Conservation (phyloP, 352 stramenopile genomes). For the Pseudoperonospora humuli region DNA sequence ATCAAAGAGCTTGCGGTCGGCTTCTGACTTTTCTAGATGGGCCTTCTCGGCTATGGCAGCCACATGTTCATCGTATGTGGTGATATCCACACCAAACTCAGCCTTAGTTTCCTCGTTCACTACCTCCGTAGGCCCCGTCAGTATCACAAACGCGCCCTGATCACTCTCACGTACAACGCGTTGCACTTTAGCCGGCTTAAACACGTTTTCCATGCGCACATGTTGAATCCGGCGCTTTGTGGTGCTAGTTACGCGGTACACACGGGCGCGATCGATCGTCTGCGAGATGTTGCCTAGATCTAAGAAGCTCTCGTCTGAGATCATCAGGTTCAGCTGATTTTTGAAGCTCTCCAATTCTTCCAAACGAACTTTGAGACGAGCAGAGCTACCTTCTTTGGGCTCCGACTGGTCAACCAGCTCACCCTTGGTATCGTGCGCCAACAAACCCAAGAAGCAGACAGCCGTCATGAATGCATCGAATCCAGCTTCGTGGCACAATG, state of each 20-base stretch:
- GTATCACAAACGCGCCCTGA: slow-evolving; percentile 52
- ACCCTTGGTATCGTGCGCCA: slow-evolving; percentile 49
- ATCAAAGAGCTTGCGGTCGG: slow-evolving; percentile 28
- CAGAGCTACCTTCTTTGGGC: slow-evolving; percentile 20
- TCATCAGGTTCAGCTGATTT: slow-evolving; percentile 79
- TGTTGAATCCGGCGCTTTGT: slow-evolving; percentile 57
- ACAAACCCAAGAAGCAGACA: slow-evolving; percentile 64
- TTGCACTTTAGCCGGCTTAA: slow-evolving; percentile 51
- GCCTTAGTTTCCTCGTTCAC: slow-evolving; percentile 30
- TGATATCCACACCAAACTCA: slow-evolving; percentile 35
- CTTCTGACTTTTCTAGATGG: slow-evolving; percentile 20
- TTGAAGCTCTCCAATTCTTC: slow-evolving; percentile 43
- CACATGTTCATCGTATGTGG: slow-evolving; percentile 47
- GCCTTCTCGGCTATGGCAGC: slow-evolving; percentile 21
- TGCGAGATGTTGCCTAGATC: slow-evolving; percentile 47
- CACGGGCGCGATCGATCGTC: slow-evolving; percentile 52
- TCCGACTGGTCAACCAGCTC: slow-evolving; percentile 27
- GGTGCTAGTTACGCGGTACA: slow-evolving; percentile 55
- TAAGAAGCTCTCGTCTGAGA: slow-evolving; percentile 56
- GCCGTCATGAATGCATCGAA: slow-evolving; percentile 84
- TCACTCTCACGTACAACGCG: slow-evolving; percentile 56
- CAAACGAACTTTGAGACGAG: slow-evolving; percentile 31
- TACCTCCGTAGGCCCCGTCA: slow-evolving; percentile 21
- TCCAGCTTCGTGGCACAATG: slow-evolving; percentile 75
- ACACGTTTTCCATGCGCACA: slow-evolving; percentile 60